Base-by-base conservation (phyloP, 768 basidiomycete genomes). In the Pleurotus platypus region DNA sequence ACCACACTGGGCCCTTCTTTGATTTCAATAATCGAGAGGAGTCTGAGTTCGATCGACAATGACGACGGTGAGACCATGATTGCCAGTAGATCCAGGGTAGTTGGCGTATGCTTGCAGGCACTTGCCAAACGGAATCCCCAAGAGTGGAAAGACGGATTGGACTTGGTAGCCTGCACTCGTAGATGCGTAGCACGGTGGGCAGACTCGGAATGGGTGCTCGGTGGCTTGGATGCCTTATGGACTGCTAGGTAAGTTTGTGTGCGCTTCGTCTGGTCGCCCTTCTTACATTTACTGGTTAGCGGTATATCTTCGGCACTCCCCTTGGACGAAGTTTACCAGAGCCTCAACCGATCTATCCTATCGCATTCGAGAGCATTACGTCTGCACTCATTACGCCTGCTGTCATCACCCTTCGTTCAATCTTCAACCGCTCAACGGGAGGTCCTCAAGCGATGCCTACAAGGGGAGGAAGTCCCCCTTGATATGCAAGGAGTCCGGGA, bases 401-500 rank as follows among this genome's bases (percentile, higher is more conserved):
- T 92, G 13, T 70, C 76, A 4, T 85, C 84, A 1, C 73, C 75
- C 2, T 63, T 83, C 8, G 72, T 88, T 4, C 64, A 77, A 37
- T 64, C 72, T 0, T 68, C 76, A 1, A 66, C 74, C 0, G 78
- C 77, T 43, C 73, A 75, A 12, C 66, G 72, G 15, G 86, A 86
- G 20, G 78, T 86, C 0, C 60, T 89, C 16, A 82, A 82, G 62
- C 78, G 81, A 24, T 90, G 90, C 65, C 67, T 94, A 20, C 84
- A 87, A 58, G 90, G 87, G 2, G 97, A 99, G 66, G 83, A 91
- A 57, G 84, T 90, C 4, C 74, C 89, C 2, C 67, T 97, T 37
- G 89, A 94, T 56, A 74, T 89, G 2, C 83, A 87, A 58, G 90
- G 92, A 43, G 89, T 89, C 2, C 79, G 96, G 38, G 96, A 98